A percentile compares a stretch with the other conserved stretches of the same genome.
Evolutionary conservation across 1,139 yeast genomes (phyloP).

Genomic region (Yamadazyma spencermartinsiae): DNA sequence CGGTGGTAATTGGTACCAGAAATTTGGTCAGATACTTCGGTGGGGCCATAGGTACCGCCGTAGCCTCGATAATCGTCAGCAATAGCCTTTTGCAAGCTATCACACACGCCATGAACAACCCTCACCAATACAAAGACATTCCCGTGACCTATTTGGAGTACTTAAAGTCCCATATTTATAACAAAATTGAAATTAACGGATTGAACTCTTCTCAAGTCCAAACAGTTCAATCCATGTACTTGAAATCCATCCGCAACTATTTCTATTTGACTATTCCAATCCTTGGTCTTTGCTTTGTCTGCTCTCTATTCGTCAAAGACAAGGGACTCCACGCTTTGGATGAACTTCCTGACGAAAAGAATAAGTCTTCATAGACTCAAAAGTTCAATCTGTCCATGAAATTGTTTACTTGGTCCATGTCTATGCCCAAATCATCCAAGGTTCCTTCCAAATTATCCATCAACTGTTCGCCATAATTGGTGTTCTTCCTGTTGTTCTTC

Average conservation of each 20-base stretch:
- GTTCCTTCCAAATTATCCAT: slow-evolving; percentile 8
- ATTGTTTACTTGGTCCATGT: slow-evolving; percentile 6
- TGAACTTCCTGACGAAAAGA: slow-evolving; percentile 23
- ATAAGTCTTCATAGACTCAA: neutral
- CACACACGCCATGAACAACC: slow-evolving; percentile 9
- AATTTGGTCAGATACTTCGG: slow-evolving; percentile 56
- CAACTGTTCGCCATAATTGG: slow-evolving; percentile 2
- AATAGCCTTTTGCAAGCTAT: slow-evolving; percentile 16
- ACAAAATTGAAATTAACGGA: slow-evolving; percentile 26
- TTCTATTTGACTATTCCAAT: slow-evolving; percentile 46
- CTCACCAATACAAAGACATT: slow-evolving; percentile 11
- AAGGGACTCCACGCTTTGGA: slow-evolving; percentile 30
- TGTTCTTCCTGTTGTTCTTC: neutral
- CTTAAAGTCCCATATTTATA: slow-evolving; percentile 32
- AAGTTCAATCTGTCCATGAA: slow-evolving; percentile 7
- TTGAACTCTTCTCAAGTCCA: slow-evolving; percentile 25
- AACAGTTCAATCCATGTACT: slow-evolving; percentile 32
- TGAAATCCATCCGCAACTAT: slow-evolving; percentile 37
- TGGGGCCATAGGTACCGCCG: slow-evolving; percentile 43
- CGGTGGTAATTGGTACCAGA: slow-evolving; percentile 56
- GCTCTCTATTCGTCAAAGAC: slow-evolving; percentile 39
- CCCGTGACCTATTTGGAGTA: slow-evolving; percentile 20
- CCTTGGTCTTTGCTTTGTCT: slow-evolving; percentile 38
- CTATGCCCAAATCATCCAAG: slow-evolving; percentile 9
- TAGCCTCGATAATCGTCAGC: slow-evolving; percentile 26